A percentile compares a stretch with the other conserved stretches of the same genome.
Conservation (phyloP, 2,329 filamentous ascomycete species). For the Paecilomyces variotii region DNA sequence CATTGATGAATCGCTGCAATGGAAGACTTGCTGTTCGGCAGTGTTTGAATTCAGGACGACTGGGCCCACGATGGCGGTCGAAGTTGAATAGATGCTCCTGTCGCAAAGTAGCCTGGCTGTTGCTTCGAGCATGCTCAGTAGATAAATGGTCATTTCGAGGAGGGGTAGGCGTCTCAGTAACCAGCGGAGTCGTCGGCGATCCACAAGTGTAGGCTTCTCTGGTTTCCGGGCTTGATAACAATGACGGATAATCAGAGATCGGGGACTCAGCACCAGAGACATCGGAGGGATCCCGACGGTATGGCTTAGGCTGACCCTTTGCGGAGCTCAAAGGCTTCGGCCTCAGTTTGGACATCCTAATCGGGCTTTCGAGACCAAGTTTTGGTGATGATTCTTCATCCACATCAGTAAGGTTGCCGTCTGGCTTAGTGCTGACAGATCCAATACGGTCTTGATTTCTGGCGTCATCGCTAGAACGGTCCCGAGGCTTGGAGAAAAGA, state of each 20-base stretch:
- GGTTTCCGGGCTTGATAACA: slow-evolving; percentile 22
- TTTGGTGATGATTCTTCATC: neutral
- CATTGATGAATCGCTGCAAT: slow-evolving; percentile 33
- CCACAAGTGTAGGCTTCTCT: slow-evolving; percentile 11
- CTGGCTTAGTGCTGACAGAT: neutral
- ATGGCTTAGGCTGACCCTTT: neutral
- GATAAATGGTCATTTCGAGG: slow-evolving; percentile 12
- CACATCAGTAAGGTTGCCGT: neutral
- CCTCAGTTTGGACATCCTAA: neutral
- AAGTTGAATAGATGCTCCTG: slow-evolving; percentile 23
- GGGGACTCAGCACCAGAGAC: slow-evolving; percentile 20
- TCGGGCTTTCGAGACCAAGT: neutral
- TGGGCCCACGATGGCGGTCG: slow-evolving; percentile 16
- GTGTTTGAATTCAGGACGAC: slow-evolving; percentile 17
- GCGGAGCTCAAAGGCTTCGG: neutral
- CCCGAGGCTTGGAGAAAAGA: neutral
- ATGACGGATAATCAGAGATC: slow-evolving; percentile 23
- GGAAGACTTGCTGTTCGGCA: slow-evolving; percentile 28
- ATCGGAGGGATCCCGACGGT: slow-evolving; percentile 12
- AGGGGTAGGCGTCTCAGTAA: slow-evolving; percentile 17
- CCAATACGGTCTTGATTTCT: neutral
- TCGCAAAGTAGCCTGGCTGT: slow-evolving; percentile 20
- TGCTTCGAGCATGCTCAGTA: slow-evolving; percentile 11
- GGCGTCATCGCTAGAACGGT: neutral
- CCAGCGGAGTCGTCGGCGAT: slow-evolving; percentile 6